phyloP scores from a whole-genome alignment of 345 rosid genomes.

The Eucalyptus paniculata region DNA sequence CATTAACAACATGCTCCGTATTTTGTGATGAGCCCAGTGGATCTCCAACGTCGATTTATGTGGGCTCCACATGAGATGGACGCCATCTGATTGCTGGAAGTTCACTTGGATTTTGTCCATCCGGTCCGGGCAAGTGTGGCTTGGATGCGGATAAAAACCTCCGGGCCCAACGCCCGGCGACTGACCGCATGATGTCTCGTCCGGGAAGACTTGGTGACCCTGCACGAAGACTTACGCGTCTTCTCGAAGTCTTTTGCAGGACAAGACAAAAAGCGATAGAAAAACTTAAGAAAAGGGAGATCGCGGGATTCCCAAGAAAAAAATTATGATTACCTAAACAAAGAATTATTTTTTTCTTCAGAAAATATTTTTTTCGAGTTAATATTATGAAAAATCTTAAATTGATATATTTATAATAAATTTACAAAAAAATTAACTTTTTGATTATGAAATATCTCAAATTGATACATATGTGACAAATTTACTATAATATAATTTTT shows the following conservation, averaged over 20 bases:
- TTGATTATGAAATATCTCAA: no score
- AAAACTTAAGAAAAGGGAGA: neutral
- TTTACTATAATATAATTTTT: no score
- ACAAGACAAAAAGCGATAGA: neutral
- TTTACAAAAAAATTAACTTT: no score
- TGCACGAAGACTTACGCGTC: neutral
- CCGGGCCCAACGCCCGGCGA: neutral
- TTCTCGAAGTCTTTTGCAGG: neutral
- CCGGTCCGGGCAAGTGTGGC: no score
- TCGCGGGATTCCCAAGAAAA: neutral
- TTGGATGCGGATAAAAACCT: no score
- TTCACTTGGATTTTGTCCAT: no score
- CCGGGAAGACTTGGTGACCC: neutral
- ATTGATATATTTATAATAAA: accelerated
- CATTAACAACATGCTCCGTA: neutral
- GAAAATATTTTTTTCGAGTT: neutral
- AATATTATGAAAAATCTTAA: no score
- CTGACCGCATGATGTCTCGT: neutral
- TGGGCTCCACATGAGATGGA: no score
- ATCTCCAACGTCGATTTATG: no score
- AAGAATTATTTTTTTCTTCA: neutral
- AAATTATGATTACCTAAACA: neutral
- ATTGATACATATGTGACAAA: accelerated
- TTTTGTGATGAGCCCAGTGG: no score
- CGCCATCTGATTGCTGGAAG: no score